Percentiles rank a stretch among this genome's conserved stretches.
These are phyloP conservation scores for Trichomonas vaginalis DNA, from an alignment of 208 protist genomes.

Conservation along the genomic window DNA sequence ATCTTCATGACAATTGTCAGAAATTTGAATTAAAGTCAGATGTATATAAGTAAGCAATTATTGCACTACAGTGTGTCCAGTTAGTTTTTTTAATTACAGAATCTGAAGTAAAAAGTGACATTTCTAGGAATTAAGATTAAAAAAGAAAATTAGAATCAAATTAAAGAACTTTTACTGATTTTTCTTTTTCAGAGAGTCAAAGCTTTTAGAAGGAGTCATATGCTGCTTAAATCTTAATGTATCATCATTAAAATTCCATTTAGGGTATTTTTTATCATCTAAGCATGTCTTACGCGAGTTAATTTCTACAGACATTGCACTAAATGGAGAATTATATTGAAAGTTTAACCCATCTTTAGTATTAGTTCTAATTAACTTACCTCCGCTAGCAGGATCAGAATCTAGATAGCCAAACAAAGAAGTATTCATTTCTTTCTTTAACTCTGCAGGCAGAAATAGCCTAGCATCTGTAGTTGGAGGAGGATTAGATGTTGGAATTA, in stretches of 20 bases:
- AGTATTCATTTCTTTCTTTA: neutral
- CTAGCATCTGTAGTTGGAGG: neutral
- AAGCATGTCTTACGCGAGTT: neutral
- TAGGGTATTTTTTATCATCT: neutral
- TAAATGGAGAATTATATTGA: neutral
- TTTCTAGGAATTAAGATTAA: too few species aligned
- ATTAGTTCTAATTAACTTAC: neutral
- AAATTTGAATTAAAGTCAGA: too few species aligned
- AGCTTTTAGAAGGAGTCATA: neutral
- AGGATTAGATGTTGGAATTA: neutral
- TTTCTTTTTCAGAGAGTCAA: neutral
- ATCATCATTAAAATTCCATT: neutral
- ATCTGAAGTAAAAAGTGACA: too few species aligned
- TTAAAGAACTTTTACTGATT: neutral
- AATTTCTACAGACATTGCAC: neutral
- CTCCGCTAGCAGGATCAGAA: neutral
- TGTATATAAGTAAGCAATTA: too few species aligned
- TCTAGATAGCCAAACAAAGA: neutral
- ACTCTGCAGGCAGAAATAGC: neutral
- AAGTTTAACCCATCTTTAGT: neutral
- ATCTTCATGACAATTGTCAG: too few species aligned
- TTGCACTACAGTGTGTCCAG: too few species aligned
- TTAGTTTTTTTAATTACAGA: too few species aligned
- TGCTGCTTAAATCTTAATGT: neutral
- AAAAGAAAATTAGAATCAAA: too few species aligned